phyloP scores from a whole-genome alignment of 1,139 yeast genomes.

The Candida sp. region DNA sequence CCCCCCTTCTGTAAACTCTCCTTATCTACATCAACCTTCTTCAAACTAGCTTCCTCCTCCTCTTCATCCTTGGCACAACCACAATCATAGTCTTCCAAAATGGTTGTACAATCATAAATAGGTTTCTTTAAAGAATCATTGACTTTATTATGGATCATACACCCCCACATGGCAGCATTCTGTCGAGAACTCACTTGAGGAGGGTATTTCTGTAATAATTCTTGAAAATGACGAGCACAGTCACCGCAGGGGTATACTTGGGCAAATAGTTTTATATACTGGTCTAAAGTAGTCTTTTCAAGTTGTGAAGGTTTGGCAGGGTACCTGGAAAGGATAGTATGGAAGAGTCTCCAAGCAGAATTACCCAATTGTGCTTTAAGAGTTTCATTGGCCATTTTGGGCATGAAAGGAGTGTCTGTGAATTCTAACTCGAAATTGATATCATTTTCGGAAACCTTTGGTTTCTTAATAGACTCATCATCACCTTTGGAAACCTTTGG shows the following conservation, averaged over 20 bases:
- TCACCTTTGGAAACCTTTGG: constrained; percentile 1
- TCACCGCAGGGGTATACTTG: constrained; percentile 93
- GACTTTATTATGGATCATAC: constrained; percentile 87
- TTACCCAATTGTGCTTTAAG: constrained; percentile 74
- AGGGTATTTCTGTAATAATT: constrained; percentile 66
- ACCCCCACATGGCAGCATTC: constrained; percentile 94
- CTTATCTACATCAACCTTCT: constrained; percentile 41
- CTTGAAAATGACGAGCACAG: constrained; percentile 88
- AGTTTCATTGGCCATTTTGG: constrained; percentile 68
- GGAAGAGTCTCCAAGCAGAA: constrained; percentile 85
- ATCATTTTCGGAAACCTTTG: constrained; percentile 1
- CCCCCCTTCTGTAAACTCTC: constrained; percentile 41
- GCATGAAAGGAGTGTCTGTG: constrained; percentile 70
- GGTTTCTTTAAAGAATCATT: constrained; percentile 70
- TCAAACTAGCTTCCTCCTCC: constrained; percentile 41
- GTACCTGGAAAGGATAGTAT: constrained; percentile 86
- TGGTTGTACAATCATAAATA: constrained; percentile 77
- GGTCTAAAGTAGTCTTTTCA: constrained; percentile 59
- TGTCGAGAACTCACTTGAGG: constrained; percentile 80
- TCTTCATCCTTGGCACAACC: constrained; percentile 83
- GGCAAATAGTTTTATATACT: constrained; percentile 57
- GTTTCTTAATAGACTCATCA: not conserved
- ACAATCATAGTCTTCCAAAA: constrained; percentile 90
- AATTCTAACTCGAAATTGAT: constrained; percentile 10
- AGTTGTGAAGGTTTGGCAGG: constrained; percentile 73